These are phyloP conservation scores for Xylaria sp. DNA, from an alignment of 2,329 filamentous ascomycete genomes.

Conservation along the genomic window DNA sequence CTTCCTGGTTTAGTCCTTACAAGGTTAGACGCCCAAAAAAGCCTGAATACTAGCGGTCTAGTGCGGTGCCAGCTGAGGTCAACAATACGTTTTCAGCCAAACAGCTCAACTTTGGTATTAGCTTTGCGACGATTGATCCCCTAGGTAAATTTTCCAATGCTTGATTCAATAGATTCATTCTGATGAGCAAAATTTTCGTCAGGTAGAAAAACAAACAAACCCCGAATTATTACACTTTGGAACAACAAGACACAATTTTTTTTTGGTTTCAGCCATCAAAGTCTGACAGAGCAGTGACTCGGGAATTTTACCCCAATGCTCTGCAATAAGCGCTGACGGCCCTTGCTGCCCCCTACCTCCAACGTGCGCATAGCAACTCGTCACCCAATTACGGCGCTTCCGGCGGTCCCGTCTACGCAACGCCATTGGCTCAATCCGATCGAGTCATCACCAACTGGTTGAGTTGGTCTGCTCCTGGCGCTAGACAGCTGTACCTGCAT, in stretches of 20 bases:
- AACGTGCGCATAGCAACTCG: constrained; percentile 26
- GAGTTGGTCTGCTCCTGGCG: constrained; percentile 32
- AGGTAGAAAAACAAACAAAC: constrained; percentile 4
- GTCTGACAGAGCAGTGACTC: constrained; percentile 7
- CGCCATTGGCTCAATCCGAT: constrained; percentile 40
- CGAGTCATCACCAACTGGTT: not conserved
- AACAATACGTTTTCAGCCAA: not conserved
- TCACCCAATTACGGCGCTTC: constrained; percentile 44
- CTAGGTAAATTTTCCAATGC: not conserved
- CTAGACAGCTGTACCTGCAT: constrained; percentile 31
- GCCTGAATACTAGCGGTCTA: constrained; percentile 21
- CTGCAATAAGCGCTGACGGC: constrained; percentile 41
- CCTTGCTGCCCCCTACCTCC: constrained; percentile 32
- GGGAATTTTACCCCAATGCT: constrained; percentile 8
- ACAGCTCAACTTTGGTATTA: constrained; percentile 2
- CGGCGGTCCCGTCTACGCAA: constrained; percentile 30
- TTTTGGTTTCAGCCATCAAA: constrained; percentile 1
- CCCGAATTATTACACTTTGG: not conserved
- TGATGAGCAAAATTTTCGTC: constrained; percentile 6
- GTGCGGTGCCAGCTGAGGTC: constrained; percentile 1
- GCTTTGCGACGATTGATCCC: constrained; percentile 3
- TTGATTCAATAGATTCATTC: not conserved
- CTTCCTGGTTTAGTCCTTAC: constrained; percentile 12
- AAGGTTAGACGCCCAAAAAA: not conserved
- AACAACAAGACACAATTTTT: constrained; percentile 3